Evolutionary conservation across 1,139 yeast genomes (phyloP).

Genomic region (Suhomyces bribrorum): DNA sequence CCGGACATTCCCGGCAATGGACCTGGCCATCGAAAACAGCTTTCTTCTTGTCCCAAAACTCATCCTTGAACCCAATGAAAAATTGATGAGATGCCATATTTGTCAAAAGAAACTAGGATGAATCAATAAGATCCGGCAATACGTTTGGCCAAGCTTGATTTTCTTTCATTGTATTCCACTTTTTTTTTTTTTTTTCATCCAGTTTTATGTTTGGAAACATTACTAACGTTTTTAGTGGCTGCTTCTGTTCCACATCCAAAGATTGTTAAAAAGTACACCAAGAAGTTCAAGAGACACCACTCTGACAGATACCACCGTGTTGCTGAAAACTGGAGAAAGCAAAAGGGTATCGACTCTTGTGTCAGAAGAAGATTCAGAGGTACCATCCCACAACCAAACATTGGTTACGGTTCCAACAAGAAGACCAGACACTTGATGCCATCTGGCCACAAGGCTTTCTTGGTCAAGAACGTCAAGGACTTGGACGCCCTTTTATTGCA

Average conservation of each 20-base stretch:
- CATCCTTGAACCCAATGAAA: too few species aligned
- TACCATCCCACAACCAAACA: conserved; percentile 97
- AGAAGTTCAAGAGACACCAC: conserved; percentile 99
- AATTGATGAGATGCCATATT: too few species aligned
- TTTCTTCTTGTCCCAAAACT: too few species aligned
- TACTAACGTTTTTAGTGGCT: conserved; percentile 59
- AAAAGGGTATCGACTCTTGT: conserved; percentile 99
- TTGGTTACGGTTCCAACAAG: conserved; percentile 99
- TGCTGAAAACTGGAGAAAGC: conserved; percentile 99
- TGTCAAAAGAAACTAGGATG: too few species aligned
- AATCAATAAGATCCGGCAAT: too few species aligned
- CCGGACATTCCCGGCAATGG: not conserved
- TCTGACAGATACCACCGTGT: conserved; percentile 99
- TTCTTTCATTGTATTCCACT: too few species aligned
- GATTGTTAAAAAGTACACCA: conserved; percentile 99
- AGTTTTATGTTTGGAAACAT: not conserved
- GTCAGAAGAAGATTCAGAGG: conserved; percentile 99
- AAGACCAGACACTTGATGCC: conserved; percentile 95
- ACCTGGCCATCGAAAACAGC: too few species aligned
- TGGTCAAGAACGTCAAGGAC: conserved; percentile 90
- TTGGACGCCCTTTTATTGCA: conserved; percentile 95
- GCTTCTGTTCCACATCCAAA: conserved; percentile 98
- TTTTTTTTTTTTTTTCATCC: not conserved
- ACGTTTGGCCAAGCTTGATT: too few species aligned
- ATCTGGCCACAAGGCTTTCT: conserved; percentile 97